Percentiles rank a stretch among this genome's conserved stretches.
Evolutionary conservation across 768 basidiomycete genomes (phyloP).

Genomic region (Pleurotus tuber-regium): DNA sequence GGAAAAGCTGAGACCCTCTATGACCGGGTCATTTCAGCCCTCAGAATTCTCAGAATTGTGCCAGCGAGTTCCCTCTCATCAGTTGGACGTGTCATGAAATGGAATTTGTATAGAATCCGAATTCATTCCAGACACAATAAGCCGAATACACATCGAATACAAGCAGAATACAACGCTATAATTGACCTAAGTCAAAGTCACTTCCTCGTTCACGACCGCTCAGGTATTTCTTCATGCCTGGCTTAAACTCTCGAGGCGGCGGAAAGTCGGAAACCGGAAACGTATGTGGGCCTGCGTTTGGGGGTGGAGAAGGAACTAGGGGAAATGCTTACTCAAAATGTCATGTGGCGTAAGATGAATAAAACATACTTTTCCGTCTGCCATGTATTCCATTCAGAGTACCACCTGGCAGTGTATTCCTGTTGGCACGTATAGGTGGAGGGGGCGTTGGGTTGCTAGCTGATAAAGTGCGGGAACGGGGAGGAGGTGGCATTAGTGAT

Average conservation of each 20-base stretch:
- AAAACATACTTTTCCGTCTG: conserved; percentile 48
- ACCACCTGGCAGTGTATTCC: conserved; percentile 1
- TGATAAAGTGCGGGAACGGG: conserved; percentile 19
- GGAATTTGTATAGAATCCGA: neutral
- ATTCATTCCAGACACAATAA: conserved; percentile 5
- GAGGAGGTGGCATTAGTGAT: conserved; percentile 22
- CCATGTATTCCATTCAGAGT: conserved; percentile 22
- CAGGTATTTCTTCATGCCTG: conserved; percentile 50
- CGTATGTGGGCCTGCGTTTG: conserved; percentile 63
- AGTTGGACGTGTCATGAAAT: neutral
- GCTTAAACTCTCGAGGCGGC: conserved; percentile 63
- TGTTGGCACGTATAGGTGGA: conserved; percentile 14
- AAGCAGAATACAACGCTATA: conserved; percentile 29
- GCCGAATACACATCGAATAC: conserved; percentile 6
- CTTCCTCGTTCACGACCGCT: conserved; percentile 71
- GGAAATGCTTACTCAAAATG: conserved; percentile 12
- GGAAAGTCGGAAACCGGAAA: conserved; percentile 82
- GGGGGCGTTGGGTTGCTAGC: conserved; percentile 15
- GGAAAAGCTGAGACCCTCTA: conserved; percentile 1
- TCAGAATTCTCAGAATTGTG: conserved; percentile 4
- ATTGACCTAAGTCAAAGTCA: conserved; percentile 54
- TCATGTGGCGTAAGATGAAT: conserved; percentile 6
- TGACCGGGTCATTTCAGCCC: neutral
- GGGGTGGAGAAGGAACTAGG: conserved; percentile 49
- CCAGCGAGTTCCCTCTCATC: conserved; percentile 1